A percentile compares a stretch with the other conserved stretches of the same genome.
Evolutionary conservation across 768 basidiomycete genomes (phyloP).

Genomic region (Podaxis mareebaensis): DNA sequence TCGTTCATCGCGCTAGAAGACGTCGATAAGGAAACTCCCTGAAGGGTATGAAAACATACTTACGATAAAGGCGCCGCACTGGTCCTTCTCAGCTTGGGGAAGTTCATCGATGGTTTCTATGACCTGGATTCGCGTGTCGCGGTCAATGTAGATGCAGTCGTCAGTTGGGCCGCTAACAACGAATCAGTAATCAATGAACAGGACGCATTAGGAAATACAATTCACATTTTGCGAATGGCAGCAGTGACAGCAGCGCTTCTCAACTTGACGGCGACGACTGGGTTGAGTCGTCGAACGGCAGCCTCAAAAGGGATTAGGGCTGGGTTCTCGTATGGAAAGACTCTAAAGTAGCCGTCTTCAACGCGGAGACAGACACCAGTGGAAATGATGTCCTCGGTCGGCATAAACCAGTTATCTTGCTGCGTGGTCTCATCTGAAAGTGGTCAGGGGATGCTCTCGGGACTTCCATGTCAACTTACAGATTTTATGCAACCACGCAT

Average conservation of each 20-base stretch:
- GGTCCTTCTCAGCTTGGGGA: slow-evolving; percentile 82
- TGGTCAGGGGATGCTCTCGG: background rate
- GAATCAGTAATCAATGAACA: slow-evolving; percentile 7
- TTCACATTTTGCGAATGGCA: slow-evolving; percentile 66
- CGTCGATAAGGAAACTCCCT: background rate
- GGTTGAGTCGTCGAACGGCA: slow-evolving; percentile 74
- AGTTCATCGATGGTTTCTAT: slow-evolving; percentile 66
- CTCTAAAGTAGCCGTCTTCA: slow-evolving; percentile 60
- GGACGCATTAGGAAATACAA: slow-evolving; percentile 18
- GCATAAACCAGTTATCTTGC: slow-evolving; percentile 83
- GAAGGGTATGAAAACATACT: slow-evolving; percentile 18
- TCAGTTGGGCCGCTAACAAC: slow-evolving; percentile 48
- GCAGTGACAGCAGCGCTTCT: slow-evolving; percentile 78
- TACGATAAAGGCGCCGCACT: slow-evolving; percentile 81
- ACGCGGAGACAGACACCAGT: slow-evolving; percentile 77
- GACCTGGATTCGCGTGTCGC: slow-evolving; percentile 84
- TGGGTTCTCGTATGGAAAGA: slow-evolving; percentile 85
- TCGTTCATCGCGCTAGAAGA: slow-evolving; percentile 59
- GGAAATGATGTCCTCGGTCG: slow-evolving; percentile 66
- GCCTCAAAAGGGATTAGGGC: slow-evolving; percentile 77
- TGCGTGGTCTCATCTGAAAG: slow-evolving; percentile 53
- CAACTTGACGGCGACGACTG: slow-evolving; percentile 80
- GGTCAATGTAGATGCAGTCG: slow-evolving; percentile 67
- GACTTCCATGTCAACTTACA: slow-evolving; percentile 33
- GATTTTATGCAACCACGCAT: slow-evolving; percentile 78